Conservation (phyloP, 768 basidiomycete species). For the Calvatia gigantea region DNA sequence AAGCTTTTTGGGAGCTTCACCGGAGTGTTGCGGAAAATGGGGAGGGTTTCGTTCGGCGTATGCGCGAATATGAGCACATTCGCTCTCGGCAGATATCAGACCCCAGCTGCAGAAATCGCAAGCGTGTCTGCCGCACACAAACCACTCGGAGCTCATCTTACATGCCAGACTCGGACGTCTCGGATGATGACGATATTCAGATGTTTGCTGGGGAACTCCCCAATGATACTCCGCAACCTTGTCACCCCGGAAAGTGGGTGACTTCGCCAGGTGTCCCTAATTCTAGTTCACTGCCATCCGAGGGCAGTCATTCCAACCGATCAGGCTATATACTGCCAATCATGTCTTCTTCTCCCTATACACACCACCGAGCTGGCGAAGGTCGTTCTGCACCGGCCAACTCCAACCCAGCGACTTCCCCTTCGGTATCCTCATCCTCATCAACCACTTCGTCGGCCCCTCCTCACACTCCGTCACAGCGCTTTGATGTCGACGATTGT, state of each 20-base stretch:
- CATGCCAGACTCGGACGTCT: slow-evolving; percentile 26
- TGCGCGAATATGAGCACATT: slow-evolving; percentile 67
- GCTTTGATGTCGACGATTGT: not conserved
- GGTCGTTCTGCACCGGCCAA: not conserved
- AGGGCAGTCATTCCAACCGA: not conserved
- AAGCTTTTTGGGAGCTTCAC: slow-evolving; percentile 64
- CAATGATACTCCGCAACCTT: slow-evolving; percentile 17
- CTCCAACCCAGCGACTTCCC: not conserved
- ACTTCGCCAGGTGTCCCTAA: slow-evolving; percentile 33
- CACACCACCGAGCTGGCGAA: not conserved
- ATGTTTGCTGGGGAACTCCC: slow-evolving; percentile 44
- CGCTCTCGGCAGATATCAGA: slow-evolving; percentile 29
- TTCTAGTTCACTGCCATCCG: not conserved
- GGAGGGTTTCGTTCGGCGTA: slow-evolving; percentile 65
- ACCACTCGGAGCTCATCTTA: slow-evolving; percentile 12
- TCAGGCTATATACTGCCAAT: not conserved
- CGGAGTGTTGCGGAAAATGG: slow-evolving; percentile 60
- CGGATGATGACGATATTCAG: slow-evolving; percentile 55
- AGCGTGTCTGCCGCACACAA: slow-evolving; percentile 24
- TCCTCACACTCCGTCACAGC: not conserved
- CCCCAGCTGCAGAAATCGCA: slow-evolving; percentile 28
- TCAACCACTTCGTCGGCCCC: not conserved
- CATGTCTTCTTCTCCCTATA: not conserved
- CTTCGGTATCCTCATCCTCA: not conserved
- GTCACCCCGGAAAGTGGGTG: slow-evolving; percentile 31